Conservation (phyloP, 23 red algal genomes). For the Gracilaria vermiculophylla region DNA sequence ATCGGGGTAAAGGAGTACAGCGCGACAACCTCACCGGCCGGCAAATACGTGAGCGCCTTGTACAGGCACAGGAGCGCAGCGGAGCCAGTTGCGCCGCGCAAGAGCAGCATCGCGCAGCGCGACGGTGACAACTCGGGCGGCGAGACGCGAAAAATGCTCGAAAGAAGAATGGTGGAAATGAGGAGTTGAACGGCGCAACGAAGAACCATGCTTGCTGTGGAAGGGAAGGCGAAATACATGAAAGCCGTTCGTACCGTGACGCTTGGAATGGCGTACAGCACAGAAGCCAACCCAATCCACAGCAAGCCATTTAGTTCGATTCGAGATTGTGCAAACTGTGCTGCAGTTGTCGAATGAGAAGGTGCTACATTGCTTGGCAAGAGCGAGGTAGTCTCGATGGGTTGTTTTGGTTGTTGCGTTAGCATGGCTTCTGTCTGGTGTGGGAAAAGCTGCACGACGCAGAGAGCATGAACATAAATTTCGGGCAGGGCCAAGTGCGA, state of each 20-base stretch:
- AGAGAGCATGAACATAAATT: too few relatives aligned
- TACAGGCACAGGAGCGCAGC: neutral
- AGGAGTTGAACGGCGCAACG: neutral
- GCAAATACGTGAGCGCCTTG: conserved; percentile 10
- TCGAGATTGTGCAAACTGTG: too few relatives aligned
- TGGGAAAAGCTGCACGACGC: too few relatives aligned
- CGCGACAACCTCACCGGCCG: conserved; percentile 41
- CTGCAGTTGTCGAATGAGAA: too few relatives aligned
- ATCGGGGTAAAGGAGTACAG: conserved; percentile 16
- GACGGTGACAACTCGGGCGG: neutral
- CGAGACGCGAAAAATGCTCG: neutral
- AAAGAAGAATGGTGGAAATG: neutral
- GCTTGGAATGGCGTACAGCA: neutral
- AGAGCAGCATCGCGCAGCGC: neutral
- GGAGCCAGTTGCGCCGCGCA: neutral
- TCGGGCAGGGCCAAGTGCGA: too few relatives aligned
- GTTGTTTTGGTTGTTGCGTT: too few relatives aligned
- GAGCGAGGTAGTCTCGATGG: too few relatives aligned
- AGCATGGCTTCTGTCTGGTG: too few relatives aligned
- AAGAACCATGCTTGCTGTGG: neutral
- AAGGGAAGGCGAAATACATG: neutral
- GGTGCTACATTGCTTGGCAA: too few relatives aligned
- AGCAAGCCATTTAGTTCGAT: neutral
- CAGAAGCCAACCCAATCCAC: neutral
- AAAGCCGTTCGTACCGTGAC: neutral